phyloP scores from a whole-genome alignment of 768 basidiomycete genomes.

The Chiua virens region DNA sequence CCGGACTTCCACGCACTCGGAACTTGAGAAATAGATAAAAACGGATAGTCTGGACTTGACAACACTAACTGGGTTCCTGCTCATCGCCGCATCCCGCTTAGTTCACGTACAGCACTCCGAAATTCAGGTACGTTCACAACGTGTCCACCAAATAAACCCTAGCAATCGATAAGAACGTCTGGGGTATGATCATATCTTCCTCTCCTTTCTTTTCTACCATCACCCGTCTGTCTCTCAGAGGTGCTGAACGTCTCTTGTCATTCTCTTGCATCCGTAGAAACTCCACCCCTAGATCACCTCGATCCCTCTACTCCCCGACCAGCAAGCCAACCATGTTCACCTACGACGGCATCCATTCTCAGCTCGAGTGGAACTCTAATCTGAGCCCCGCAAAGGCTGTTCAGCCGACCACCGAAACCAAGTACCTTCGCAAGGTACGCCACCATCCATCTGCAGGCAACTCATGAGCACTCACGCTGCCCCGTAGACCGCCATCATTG shows the following conservation, averaged over 20 bases:
- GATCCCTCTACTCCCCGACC: conserved; percentile 7
- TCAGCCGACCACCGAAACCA: conserved; percentile 73
- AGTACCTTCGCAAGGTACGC: conserved; percentile 87
- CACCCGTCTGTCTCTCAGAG: conserved; percentile 12
- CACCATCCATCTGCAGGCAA: neutral
- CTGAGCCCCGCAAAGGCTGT: conserved; percentile 73
- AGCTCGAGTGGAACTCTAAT: conserved; percentile 90
- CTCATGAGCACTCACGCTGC: conserved; percentile 7
- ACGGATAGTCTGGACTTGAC: neutral
- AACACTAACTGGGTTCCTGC: neutral
- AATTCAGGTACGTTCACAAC: conserved; percentile 22
- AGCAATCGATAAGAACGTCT: conserved; percentile 17
- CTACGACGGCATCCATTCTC: conserved; percentile 65
- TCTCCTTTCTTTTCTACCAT: conserved; percentile 14
- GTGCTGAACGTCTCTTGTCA: conserved; percentile 12
- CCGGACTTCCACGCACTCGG: too few relatives aligned
- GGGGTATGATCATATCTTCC: conserved; percentile 6
- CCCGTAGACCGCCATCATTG: conserved; percentile 90
- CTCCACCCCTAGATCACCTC: conserved; percentile 1
- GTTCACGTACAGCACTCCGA: conserved; percentile 8
- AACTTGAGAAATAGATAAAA: conserved; percentile 10
- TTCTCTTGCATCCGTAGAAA: conserved; percentile 6
- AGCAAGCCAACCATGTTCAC: conserved; percentile 46
- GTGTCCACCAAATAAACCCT: neutral
- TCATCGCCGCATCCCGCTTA: conserved; percentile 7